A percentile compares a stretch with the other conserved stretches of the same genome.
These are phyloP conservation scores for Talaromyces adpressus DNA, from an alignment of 495 filamentous ascomycete species.

Conservation along the genomic window DNA sequence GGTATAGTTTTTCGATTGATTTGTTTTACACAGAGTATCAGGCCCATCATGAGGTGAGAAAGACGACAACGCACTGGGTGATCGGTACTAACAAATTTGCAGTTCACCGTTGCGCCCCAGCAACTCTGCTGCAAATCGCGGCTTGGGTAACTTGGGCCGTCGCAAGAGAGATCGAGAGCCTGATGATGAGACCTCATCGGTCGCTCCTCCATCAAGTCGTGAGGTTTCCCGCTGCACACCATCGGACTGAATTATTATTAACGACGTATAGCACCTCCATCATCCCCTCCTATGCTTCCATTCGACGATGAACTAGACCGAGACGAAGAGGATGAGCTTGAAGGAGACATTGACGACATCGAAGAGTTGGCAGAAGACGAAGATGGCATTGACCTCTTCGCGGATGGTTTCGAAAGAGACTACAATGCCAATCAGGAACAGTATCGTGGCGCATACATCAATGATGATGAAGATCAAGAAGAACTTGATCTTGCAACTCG, in stretches of 20 bases:
- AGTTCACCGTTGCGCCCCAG: conserved; percentile 79
- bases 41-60: conserved; percentile 26
- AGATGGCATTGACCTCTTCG: conserved; percentile 88
- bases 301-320: conserved; percentile 68
- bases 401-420: conserved; percentile 81
- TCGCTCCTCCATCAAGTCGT: conserved; percentile 67
- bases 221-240: conserved; percentile 16
- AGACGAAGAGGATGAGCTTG: conserved; percentile 65
- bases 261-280: conserved; percentile 26
- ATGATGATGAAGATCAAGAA: conserved; percentile 79
- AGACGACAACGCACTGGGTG: conserved; percentile 4
- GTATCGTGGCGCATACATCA: conserved; percentile 68
- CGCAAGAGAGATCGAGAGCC: conserved; percentile 79
- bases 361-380: conserved; percentile 97
- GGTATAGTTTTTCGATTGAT: background rate
- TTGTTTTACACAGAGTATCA: background rate
- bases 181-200: conserved; percentile 69
- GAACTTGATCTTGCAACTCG: conserved; percentile 61
- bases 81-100: conserved; percentile 10
- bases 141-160: conserved; percentile 48
- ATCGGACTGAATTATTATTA: conserved; percentile 14
- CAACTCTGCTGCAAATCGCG: conserved; percentile 83
- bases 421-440: conserved; percentile 57
- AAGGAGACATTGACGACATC: conserved; percentile 81
- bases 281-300: conserved; percentile 46